A percentile compares a stretch with the other conserved stretches of the same genome.
These are phyloP conservation scores for Plicaturopsis crispa DNA, from an alignment of 768 basidiomycete genomes.

Conservation along the genomic window DNA sequence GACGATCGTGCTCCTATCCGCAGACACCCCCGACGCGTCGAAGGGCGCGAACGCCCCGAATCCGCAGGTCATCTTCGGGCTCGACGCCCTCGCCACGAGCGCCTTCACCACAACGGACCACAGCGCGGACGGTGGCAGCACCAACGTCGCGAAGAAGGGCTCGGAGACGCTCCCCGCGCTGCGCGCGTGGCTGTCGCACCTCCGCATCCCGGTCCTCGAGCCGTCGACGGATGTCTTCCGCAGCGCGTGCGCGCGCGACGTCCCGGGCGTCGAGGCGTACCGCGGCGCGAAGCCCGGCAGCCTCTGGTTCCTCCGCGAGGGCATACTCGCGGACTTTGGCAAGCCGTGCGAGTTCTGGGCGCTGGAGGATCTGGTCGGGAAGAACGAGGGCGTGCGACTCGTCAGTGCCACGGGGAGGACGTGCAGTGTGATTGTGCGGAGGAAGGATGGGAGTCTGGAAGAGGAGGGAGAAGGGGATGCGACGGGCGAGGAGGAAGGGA, in stretches of 20 bases:
- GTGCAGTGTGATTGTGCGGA: slow-evolving; percentile 50
- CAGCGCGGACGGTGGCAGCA: slow-evolving; percentile 19
- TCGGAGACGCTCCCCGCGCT: slow-evolving; percentile 41
- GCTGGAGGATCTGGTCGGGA: slow-evolving; percentile 45
- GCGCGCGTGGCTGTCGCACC: slow-evolving; percentile 42
- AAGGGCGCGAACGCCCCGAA: slow-evolving; percentile 27
- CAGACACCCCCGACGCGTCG: slow-evolving; percentile 43
- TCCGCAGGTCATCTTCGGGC: slow-evolving; percentile 62
- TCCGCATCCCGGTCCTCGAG: slow-evolving; percentile 35
- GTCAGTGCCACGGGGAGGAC: slow-evolving; percentile 61
- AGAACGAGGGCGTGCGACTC: slow-evolving; percentile 39
- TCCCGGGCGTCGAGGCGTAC: slow-evolving; percentile 63
- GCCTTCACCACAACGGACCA: slow-evolving; percentile 37
- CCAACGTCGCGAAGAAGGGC: slow-evolving; percentile 38
- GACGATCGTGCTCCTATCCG: slow-evolving; percentile 58
- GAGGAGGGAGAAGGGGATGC: slow-evolving; percentile 29
- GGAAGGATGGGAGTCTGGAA: slow-evolving; percentile 17
- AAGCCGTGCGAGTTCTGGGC: slow-evolving; percentile 78
- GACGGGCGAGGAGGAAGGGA: slow-evolving; percentile 34
- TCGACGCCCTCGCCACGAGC: slow-evolving; percentile 48
- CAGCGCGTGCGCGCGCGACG: slow-evolving; percentile 41
- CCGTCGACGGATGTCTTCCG: slow-evolving; percentile 48
- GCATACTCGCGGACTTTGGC: slow-evolving; percentile 68
- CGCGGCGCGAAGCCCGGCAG: slow-evolving; percentile 64
- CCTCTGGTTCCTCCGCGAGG: slow-evolving; percentile 63